Percentiles rank a stretch among this genome's conserved stretches.
These are phyloP conservation scores for Silene noctiflora DNA, from an alignment of 179 eudicot genomes.

Conservation along the genomic window DNA sequence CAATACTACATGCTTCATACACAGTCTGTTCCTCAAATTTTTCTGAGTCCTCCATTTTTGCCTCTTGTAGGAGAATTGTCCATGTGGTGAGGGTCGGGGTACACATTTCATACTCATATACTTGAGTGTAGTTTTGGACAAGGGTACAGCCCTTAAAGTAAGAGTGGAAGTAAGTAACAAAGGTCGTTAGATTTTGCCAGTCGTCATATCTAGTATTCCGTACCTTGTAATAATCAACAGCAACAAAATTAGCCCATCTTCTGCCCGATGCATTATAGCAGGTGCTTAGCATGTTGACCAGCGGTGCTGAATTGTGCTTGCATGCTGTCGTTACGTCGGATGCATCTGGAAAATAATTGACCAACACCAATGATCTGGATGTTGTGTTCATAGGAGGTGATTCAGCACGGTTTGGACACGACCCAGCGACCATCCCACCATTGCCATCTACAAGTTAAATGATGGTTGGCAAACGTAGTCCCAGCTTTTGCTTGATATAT, in stretches of 20 bases:
- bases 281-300: constrained; percentile 62
- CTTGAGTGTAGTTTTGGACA: background rate
- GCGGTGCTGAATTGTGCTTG: constrained; percentile 81
- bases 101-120: background rate
- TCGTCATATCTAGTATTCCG: background rate
- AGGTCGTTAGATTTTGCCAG: background rate
- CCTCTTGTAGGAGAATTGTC: background rate
- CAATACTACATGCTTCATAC: too few relatives aligned
- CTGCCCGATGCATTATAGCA: constrained; percentile 65
- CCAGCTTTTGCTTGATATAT: background rate
- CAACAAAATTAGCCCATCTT: constrained; percentile 84
- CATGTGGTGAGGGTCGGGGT: background rate
- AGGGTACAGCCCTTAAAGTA: background rate
- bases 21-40: background rate
- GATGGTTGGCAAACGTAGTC: background rate
- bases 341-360: constrained; percentile 65
- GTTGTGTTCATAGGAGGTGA: constrained; percentile 71
- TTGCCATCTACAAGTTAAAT: constrained; percentile 63
- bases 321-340: constrained; percentile 67
- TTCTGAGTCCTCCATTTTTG: background rate
- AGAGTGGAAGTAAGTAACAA: background rate
- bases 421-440: constrained; percentile 69
- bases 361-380: constrained; percentile 59
- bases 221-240: constrained; percentile 96
- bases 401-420: constrained; percentile 86